phyloP scores from a whole-genome alignment of 208 protist genomes.

The Vickermania spadyakhi region DNA sequence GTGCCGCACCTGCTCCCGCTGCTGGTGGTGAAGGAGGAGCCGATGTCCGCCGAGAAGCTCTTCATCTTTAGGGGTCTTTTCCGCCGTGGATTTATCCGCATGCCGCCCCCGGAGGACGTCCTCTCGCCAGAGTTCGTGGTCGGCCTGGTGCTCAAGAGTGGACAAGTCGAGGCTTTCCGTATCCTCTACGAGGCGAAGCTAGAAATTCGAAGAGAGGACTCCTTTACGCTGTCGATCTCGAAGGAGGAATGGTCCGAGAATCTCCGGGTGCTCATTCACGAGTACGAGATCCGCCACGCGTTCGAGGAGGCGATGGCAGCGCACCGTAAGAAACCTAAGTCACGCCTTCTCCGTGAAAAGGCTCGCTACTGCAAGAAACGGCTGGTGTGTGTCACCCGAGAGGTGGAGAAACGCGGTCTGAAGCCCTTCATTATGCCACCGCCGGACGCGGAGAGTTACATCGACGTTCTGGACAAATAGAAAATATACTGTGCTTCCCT shows the following conservation, averaged over 20 bases:
- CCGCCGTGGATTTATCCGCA: conserved; percentile 10
- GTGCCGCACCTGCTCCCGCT: conserved; percentile 15
- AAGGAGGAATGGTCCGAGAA: neutral
- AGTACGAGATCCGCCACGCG: conserved; percentile 3
- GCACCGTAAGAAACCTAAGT: neutral
- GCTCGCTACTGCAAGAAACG: neutral
- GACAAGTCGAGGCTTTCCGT: conserved; percentile 6
- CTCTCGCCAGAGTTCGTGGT: conserved; percentile 14
- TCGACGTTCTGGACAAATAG: too few relatives aligned
- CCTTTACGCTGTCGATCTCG: conserved; percentile 5
- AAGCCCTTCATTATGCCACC: conserved; percentile 1
- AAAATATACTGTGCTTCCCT: too few relatives aligned
- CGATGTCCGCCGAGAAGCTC: conserved; percentile 15
- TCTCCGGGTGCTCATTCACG: conserved; percentile 8
- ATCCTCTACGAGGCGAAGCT: conserved; percentile 1
- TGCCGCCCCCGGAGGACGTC: neutral
- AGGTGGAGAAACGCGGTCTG: neutral
- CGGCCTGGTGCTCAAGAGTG: conserved; percentile 11
- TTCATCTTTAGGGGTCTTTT: conserved; percentile 29
- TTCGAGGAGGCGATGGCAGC: conserved; percentile 6
- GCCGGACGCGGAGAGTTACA: neutral
- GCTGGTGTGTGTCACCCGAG: neutral
- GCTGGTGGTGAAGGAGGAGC: conserved; percentile 8
- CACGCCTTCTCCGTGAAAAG: neutral
- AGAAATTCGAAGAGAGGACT: neutral